A percentile compares a stretch with the other conserved stretches of the same genome.
These are phyloP conservation scores for Schwanniomyces etchellsii DNA, from an alignment of 1,139 yeast genomes.

Conservation along the genomic window DNA sequence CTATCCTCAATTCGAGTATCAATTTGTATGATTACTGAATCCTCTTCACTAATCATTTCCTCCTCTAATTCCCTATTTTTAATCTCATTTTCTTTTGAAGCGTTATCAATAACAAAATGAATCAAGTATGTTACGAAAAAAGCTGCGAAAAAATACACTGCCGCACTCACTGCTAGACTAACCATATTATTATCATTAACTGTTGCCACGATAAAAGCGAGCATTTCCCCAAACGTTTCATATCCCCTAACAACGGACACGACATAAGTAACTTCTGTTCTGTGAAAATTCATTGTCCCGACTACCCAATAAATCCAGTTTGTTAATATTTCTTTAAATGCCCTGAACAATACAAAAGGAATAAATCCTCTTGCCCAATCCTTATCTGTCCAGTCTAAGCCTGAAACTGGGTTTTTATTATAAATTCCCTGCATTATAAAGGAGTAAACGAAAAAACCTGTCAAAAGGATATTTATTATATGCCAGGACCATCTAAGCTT, in stretches of 20 bases:
- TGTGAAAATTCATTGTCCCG: not conserved
- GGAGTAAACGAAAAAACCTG: not conserved
- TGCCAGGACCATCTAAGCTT: not conserved
- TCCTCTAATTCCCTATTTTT: too few relatives aligned
- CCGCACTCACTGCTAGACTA: not conserved
- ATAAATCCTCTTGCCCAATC: not conserved
- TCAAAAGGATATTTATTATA: not conserved
- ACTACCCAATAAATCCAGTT: not conserved
- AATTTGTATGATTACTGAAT: too few relatives aligned
- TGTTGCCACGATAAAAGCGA: not conserved
- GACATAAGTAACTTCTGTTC: not conserved
- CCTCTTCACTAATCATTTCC: too few relatives aligned
- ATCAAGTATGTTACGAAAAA: too few relatives aligned
- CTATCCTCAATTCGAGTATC: too few relatives aligned
- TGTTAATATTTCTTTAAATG: not conserved
- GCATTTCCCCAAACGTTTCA: not conserved
- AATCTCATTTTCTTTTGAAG: too few relatives aligned
- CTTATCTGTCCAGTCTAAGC: not conserved
- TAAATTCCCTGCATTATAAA: not conserved
- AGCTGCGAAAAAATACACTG: slow-evolving; percentile 3
- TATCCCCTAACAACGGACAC: not conserved
- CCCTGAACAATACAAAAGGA: not conserved
- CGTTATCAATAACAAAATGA: too few relatives aligned
- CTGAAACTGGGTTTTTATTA: not conserved
- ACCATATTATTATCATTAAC: not conserved